These are phyloP conservation scores for Sporisorium iseilematis-ciliati DNA, from an alignment of 1,284 basidiomycete species.

Conservation along the genomic window DNA sequence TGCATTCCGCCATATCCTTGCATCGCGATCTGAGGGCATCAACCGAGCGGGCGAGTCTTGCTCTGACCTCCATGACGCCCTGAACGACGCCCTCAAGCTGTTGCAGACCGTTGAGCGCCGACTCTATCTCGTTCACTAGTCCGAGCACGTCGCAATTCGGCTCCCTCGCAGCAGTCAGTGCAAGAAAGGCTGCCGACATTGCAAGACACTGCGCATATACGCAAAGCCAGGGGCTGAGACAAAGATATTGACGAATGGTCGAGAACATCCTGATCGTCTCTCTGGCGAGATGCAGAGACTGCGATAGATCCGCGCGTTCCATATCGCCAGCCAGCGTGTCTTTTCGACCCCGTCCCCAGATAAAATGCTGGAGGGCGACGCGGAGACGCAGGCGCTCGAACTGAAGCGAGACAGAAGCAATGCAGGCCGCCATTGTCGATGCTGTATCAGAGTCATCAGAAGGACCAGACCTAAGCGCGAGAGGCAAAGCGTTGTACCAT, in stretches of 20 bases:
- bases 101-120: background rate
- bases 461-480: constrained; percentile 1
- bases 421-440: constrained; percentile 3
- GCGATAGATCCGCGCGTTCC: background rate
- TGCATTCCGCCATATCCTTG: background rate
- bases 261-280: constrained; percentile 4
- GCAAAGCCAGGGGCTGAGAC: constrained; percentile 12
- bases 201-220: constrained; percentile 7
- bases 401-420: constrained; percentile 10
- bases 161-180: background rate
- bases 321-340: background rate
- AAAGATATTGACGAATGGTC: background rate
- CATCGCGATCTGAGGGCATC: background rate
- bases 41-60: background rate
- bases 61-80: background rate
- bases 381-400: constrained; percentile 16
- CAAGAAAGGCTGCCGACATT: constrained; percentile 12
- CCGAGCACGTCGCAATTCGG: background rate
- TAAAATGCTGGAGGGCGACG: constrained; percentile 5
- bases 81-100: constrained; percentile 1
- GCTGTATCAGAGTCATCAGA: background rate
- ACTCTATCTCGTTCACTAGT: constrained; percentile 6
- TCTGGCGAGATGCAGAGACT: constrained; percentile 1
- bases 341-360: background rate
- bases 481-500: constrained; percentile 15